Percentiles rank a stretch among this genome's conserved stretches.
These are phyloP conservation scores for Candida sithepensis DNA, from an alignment of 805 yeast genomes.

Conservation along the genomic window DNA sequence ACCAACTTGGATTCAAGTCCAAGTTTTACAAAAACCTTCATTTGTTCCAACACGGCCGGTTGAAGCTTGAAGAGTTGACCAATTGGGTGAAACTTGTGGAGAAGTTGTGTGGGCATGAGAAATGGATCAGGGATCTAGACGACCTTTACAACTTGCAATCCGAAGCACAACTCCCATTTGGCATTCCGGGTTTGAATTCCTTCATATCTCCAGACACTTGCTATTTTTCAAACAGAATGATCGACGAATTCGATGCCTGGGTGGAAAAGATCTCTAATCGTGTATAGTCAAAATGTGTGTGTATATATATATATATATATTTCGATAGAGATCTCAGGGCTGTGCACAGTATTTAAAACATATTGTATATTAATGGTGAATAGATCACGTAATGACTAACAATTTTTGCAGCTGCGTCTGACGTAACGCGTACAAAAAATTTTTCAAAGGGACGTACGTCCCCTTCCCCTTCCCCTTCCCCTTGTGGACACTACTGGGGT, in stretches of 20 bases:
- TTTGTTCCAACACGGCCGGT: constrained; percentile 50
- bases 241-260: constrained; percentile 34
- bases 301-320: no score
- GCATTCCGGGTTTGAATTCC: constrained; percentile 21
- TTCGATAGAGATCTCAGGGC: neutral
- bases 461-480: no score
- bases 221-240: constrained; percentile 29
- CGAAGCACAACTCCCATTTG: constrained; percentile 30
- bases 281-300: neutral
- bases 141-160: constrained; percentile 30
- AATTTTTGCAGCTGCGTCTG: neutral
- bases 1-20: constrained; percentile 46
- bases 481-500: no score
- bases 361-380: neutral
- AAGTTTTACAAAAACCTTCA: constrained; percentile 49
- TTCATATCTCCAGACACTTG: constrained; percentile 19
- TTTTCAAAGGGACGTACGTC: no score
- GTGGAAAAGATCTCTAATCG: constrained; percentile 24
- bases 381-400: neutral
- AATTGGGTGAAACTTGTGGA: constrained; percentile 53
- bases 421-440: neutral
- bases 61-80: constrained; percentile 44
- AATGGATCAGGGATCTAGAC: constrained; percentile 56
- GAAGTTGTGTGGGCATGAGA: constrained; percentile 50
- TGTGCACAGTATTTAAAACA: neutral